Base-by-base conservation (phyloP, 306 rosid species). In the Neltuma alba region DNA sequence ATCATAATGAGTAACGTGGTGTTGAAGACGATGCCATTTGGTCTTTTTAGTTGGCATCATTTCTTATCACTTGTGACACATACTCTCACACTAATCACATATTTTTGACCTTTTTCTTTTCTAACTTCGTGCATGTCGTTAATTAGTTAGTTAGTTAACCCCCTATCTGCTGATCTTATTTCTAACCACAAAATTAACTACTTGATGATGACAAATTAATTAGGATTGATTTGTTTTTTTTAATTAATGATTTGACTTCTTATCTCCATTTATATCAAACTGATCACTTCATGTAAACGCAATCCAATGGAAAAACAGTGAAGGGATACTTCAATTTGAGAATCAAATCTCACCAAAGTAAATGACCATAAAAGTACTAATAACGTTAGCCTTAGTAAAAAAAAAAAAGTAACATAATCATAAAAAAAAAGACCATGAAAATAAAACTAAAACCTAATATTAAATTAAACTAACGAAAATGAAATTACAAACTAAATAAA, bases 21-120 rank as follows among this genome's bases (percentile, higher is more conserved):
- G 57, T 57, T 67, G 27, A 54, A 41, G 69, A 37, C 63, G 25
- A 10, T 57, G 6, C 41, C 23, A 31, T 31, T 57, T 57, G 76
- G 21, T 13, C 21, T 50, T 52, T 33, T 77, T 16, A 23, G 33
- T 21, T 50, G n/a, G 15, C 79, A 82, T 62, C 63, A 77, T 77
- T 84, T 41, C 55, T 62, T 60, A 23, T 18, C 16, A 11, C 23
- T 62, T 28, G 33, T 40, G 34, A 57, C n/a, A 4, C 47, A n/a
- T 10, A 21, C 21, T 23, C 2, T 33, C 4, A 7, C 25, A 20
- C 13, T 1, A 14, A 54, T n/a, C 1, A 15, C 14, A 23, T 28
- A 36, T 37, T 14, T 52, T 55, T 9, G 36, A 30, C 21, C 25
- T 9, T 68, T 16, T 37, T 48, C 3, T 13, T 13, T 45, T 45